Evolutionary conservation across 208 protist genomes (phyloP).

Genomic region (Leishmania martiniquensis): DNA sequence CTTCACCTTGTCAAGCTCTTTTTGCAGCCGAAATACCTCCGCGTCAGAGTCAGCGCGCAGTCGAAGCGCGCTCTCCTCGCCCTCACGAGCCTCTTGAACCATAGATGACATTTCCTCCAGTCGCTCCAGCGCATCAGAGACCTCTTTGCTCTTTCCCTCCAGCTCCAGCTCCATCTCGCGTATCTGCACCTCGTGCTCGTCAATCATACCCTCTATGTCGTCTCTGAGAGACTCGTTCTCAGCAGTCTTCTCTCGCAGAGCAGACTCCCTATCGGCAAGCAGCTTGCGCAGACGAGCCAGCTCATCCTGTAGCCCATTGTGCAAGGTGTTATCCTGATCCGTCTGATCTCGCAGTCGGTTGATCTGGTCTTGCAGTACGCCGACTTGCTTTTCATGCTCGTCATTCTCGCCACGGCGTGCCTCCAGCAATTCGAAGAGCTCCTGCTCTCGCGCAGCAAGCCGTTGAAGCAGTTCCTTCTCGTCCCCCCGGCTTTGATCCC

Average conservation of each 20-base stretch:
- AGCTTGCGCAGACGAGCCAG: constrained; percentile 38
- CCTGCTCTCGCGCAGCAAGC: constrained; percentile 61
- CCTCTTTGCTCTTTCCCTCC: constrained; percentile 61
- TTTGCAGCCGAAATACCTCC: constrained; percentile 78
- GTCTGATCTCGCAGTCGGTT: constrained; percentile 52
- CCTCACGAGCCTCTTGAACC: constrained; percentile 72
- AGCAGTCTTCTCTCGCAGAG: constrained; percentile 43
- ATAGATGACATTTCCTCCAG: constrained; percentile 82
- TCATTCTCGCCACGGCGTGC: constrained; percentile 53
- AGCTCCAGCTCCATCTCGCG: constrained; percentile 55
- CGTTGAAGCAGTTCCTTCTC: constrained; percentile 67
- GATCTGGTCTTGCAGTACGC: constrained; percentile 67
- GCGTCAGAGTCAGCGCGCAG: constrained; percentile 63
- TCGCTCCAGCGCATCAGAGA: constrained; percentile 69
- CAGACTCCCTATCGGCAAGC: constrained; percentile 43
- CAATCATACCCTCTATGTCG: constrained; percentile 55
- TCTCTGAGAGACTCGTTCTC: constrained; percentile 52
- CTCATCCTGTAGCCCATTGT: constrained; percentile 45
- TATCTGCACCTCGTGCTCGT: constrained; percentile 69
- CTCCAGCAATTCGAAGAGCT: constrained; percentile 72
- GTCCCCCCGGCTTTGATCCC: constrained; percentile 47
- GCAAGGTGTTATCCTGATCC: constrained; percentile 35
- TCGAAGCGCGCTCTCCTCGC: constrained; percentile 58
- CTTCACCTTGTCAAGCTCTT: constrained; percentile 62
- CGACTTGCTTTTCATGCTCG: constrained; percentile 59